Evolutionary conservation across 345 rosid species (phyloP).

Genomic region (Excoecaria cochinchinensis): DNA sequence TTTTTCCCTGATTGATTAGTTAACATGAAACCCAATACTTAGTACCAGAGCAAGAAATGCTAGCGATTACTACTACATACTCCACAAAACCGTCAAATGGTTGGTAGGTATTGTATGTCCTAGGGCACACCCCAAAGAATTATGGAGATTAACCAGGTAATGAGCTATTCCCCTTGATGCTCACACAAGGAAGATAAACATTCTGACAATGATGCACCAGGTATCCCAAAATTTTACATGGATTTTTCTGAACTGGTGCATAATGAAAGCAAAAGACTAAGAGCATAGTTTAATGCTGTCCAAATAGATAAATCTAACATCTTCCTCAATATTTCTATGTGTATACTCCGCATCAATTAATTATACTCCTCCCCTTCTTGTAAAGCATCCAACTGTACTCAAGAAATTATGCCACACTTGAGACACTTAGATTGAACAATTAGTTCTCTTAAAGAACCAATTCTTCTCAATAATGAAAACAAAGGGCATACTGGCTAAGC

Average conservation of each 20-base stretch:
- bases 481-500: constrained; percentile 74
- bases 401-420: constrained; percentile 16
- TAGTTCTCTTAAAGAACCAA: constrained; percentile 32
- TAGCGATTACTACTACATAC: background rate
- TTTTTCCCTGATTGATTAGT: background rate
- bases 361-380: background rate
- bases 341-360: background rate
- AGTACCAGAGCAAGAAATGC: background rate
- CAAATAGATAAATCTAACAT: background rate
- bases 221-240: background rate
- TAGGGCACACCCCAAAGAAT: background rate
- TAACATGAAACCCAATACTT: background rate
- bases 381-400: constrained; percentile 9
- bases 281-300: constrained; percentile 4
- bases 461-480: constrained; percentile 36
- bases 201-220: background rate
- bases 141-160: background rate
- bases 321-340: background rate
- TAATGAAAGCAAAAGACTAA: background rate
- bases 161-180: background rate
- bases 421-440: constrained; percentile 15
- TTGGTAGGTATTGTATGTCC: background rate
- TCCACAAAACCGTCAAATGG: background rate
- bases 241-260: background rate
- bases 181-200: background rate